Conservation (phyloP, 805 yeast species). For the Cyberlindnera amylophila region DNA sequence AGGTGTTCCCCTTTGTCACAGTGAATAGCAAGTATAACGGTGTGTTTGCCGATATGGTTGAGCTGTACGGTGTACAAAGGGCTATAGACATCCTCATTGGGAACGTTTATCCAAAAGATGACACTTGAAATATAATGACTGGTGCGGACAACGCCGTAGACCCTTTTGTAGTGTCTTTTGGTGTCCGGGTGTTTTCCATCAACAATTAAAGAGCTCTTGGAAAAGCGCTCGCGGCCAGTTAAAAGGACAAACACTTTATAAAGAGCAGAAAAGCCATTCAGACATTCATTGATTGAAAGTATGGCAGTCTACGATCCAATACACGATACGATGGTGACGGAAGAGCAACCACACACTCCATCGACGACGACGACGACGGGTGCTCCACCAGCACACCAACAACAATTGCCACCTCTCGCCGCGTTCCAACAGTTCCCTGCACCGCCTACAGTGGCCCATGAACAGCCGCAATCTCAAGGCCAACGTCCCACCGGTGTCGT, state of each 20-base stretch:
- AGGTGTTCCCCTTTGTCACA: conserved; percentile 9
- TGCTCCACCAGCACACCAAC: not conserved
- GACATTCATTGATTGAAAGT: too few species aligned
- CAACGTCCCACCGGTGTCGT: too few species aligned
- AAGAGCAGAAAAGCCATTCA: too few species aligned
- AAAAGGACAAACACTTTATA: too few species aligned
- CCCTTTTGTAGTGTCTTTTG: not conserved
- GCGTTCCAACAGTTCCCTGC: too few species aligned
- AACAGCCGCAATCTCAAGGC: not conserved
- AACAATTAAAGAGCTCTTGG: not conserved
- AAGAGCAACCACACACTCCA: not conserved
- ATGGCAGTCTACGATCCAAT: conserved; percentile 17
- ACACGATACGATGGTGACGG: conserved; percentile 14
- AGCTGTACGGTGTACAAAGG: conserved; percentile 11
- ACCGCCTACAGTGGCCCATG: too few species aligned
- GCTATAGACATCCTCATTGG: conserved; percentile 11
- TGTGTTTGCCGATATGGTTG: conserved; percentile 14
- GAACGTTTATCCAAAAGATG: not conserved
- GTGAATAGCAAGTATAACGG: conserved; percentile 13
- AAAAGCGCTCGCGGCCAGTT: too few species aligned
- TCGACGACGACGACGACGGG: too few species aligned
- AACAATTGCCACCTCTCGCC: too few species aligned
- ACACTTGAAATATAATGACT: not conserved
- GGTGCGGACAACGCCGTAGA: too few species aligned
- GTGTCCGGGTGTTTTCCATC: conserved; percentile 11